These are phyloP conservation scores for Rhizopus sp. DNA, from an alignment of 371 early-diverging fungal species.

Conservation along the genomic window DNA sequence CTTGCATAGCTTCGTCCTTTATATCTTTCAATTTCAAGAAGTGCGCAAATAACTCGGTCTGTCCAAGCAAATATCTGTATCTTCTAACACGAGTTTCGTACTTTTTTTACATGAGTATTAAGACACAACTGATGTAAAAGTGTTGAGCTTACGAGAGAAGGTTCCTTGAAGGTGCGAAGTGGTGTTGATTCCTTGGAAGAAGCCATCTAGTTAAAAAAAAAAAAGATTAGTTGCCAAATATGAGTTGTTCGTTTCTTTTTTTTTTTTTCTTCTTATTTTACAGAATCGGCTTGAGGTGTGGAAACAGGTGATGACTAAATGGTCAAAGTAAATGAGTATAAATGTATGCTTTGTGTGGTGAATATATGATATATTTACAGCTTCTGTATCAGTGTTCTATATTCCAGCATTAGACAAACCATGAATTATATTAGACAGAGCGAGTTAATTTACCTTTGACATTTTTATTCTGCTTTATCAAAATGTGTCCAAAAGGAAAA, in stretches of 20 bases:
- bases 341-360: not conserved
- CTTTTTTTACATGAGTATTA: conserved; percentile 16
- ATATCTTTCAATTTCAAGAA: conserved; percentile 63
- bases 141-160: conserved; percentile 17
- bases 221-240: not conserved
- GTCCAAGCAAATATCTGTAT: conserved; percentile 88
- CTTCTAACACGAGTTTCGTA: conserved; percentile 46
- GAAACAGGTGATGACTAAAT: conserved; percentile 17
- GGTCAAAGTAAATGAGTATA: not conserved
- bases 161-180: conserved; percentile 26
- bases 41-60: conserved; percentile 78
- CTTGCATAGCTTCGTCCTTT: conserved; percentile 45
- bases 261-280: not conserved
- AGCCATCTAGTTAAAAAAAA: not conserved
- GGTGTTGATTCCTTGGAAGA: conserved; percentile 28
- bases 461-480: conserved; percentile 1
- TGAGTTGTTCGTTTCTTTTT: not conserved
- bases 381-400: conserved; percentile 20
- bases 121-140: not conserved
- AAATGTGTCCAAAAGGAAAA: conserved; percentile 1
- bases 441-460: not conserved
- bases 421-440: not conserved
- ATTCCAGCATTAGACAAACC: conserved; percentile 13
- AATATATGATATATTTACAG: conserved; percentile 3
- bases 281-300: conserved; percentile 23